These are phyloP conservation scores for Butyriboletus loyo DNA, from an alignment of 768 basidiomycete species.

Conservation along the genomic window DNA sequence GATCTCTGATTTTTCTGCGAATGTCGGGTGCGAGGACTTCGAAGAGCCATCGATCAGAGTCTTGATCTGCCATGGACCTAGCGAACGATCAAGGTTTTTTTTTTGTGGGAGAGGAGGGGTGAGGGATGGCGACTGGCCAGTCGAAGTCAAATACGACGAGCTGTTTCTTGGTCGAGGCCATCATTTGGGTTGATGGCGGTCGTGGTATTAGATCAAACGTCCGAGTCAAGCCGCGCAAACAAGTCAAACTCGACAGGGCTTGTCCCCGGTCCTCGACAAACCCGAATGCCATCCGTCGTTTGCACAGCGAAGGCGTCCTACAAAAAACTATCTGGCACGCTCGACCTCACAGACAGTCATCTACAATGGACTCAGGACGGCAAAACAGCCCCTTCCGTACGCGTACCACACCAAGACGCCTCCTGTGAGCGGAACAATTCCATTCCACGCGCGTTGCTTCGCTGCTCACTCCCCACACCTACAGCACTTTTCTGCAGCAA, in stretches of 20 bases:
- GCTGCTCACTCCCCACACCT: background rate
- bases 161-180: conserved; percentile 45
- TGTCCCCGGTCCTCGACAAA: background rate
- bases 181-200: background rate
- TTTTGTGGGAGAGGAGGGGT: background rate
- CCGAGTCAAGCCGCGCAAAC: background rate
- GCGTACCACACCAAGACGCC: conserved; percentile 57
- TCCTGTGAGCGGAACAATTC: conserved; percentile 48
- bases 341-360: conserved; percentile 69
- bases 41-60: conserved; percentile 91
- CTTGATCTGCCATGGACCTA: conserved; percentile 93
- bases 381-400: conserved; percentile 59
- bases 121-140: conserved; percentile 52
- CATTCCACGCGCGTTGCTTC: conserved; percentile 7
- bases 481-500: conserved; percentile 85
- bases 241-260: background rate
- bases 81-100: background rate
- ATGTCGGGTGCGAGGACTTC: conserved; percentile 85
- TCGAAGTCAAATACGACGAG: conserved; percentile 96
- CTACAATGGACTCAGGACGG: conserved; percentile 82
- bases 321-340: conserved; percentile 76
- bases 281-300: conserved; percentile 58
- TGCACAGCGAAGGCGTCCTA: conserved; percentile 77
- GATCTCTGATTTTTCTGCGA: conserved; percentile 63
- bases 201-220: background rate